Evolutionary conservation across 2,329 filamentous ascomycete species (phyloP).

Genomic region (Botryotinia globosa): DNA sequence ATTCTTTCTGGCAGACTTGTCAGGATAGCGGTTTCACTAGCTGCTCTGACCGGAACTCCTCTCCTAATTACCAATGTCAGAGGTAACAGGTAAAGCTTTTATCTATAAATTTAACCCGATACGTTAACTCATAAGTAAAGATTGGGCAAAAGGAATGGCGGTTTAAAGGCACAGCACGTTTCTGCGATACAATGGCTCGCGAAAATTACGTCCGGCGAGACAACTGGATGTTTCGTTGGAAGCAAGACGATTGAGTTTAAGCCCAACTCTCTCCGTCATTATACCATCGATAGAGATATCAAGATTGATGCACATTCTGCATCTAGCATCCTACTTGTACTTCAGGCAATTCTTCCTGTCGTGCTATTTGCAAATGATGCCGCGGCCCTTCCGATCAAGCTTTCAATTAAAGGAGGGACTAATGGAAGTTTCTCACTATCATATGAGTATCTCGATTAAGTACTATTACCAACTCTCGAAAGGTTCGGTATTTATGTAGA

Average conservation of each 20-base stretch:
- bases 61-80: slow-evolving; percentile 55
- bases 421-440: slow-evolving; percentile 56
- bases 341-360: slow-evolving; percentile 60
- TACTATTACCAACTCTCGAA: slow-evolving; percentile 55
- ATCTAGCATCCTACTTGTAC: slow-evolving; percentile 55
- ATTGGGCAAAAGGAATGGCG: slow-evolving; percentile 29
- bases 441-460: slow-evolving; percentile 62
- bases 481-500: slow-evolving; percentile 51
- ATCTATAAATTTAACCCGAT: too few species aligned
- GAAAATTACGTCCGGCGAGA: slow-evolving; percentile 49
- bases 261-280: slow-evolving; percentile 34
- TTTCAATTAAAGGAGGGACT: slow-evolving; percentile 57
- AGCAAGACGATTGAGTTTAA: slow-evolving; percentile 41
- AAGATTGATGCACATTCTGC: slow-evolving; percentile 51
- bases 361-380: slow-evolving; percentile 53
- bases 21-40: slow-evolving; percentile 53
- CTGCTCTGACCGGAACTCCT: slow-evolving; percentile 53
- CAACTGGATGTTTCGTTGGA: slow-evolving; percentile 51
- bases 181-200: slow-evolving; percentile 55
- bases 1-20: slow-evolving; percentile 42
- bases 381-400: slow-evolving; percentile 44
- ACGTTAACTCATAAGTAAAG: neutral
- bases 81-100: slow-evolving; percentile 47
- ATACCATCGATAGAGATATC: slow-evolving; percentile 43
- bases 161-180: slow-evolving; percentile 60